These are phyloP conservation scores for Huiozyma naganishii DNA, from an alignment of 805 yeast genomes.

Conservation along the genomic window DNA sequence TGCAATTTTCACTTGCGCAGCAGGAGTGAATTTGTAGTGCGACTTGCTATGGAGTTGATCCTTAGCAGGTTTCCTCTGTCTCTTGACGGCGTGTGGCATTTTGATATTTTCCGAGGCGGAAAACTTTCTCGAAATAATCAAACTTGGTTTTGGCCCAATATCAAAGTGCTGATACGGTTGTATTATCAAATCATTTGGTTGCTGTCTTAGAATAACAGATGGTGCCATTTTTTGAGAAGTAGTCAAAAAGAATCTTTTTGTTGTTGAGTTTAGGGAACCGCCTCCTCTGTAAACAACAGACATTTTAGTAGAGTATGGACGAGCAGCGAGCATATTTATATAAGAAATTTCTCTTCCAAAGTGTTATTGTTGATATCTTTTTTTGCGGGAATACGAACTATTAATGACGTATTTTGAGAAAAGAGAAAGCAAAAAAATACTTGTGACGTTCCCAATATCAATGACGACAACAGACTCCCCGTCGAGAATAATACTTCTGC, in stretches of 20 bases:
- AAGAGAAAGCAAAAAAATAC: neutral
- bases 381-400: neutral
- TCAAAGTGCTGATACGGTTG: neutral
- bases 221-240: neutral
- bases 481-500: no score
- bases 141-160: neutral
- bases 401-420: neutral
- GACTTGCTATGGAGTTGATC: neutral
- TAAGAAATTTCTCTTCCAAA: neutral
- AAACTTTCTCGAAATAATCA: neutral
- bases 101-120: neutral
- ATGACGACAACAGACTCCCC: no score
- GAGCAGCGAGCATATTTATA: neutral
- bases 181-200: neutral
- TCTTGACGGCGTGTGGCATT: neutral
- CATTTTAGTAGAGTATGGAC: no score
- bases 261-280: neutral
- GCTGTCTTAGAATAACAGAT: neutral
- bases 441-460: no score
- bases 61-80: neutral
- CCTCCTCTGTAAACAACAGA: no score
- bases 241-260: no score
- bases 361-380: neutral
- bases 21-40: conserved; percentile 18
- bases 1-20: conserved; percentile 30